A percentile compares a stretch with the other conserved stretches of the same genome.
Evolutionary conservation across 306 rosid genomes (phyloP).

Genomic region (Casuarina glauca): DNA sequence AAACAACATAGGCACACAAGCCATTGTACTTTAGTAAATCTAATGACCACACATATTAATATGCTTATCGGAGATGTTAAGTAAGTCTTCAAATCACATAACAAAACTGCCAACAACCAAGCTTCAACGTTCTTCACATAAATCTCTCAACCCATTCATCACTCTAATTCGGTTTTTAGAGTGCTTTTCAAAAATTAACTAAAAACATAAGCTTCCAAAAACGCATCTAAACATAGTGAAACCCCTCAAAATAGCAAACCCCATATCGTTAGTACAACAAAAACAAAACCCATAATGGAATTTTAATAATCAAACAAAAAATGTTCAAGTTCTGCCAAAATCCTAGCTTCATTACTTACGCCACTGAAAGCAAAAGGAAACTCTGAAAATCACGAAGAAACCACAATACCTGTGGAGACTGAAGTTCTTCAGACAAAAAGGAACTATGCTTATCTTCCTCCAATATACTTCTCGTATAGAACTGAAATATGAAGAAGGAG

Average conservation of each 20-base stretch:
- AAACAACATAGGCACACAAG: too few species aligned
- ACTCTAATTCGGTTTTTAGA: not conserved
- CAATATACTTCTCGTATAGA: constrained; percentile 42
- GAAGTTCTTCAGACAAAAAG: constrained; percentile 30
- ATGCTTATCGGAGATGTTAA: not conserved
- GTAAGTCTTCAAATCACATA: not conserved
- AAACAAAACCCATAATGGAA: not conserved
- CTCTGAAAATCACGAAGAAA: constrained; percentile 3
- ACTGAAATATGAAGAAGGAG: constrained; percentile 56
- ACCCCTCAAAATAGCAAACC: not conserved
- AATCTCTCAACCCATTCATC: not conserved
- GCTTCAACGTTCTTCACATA: not conserved
- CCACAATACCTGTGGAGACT: constrained; percentile 40
- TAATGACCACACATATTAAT: not conserved
- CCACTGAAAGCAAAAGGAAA: constrained; percentile 6
- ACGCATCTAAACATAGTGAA: not conserved
- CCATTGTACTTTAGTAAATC: not conserved
- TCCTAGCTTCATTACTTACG: not conserved
- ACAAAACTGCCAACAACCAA: not conserved
- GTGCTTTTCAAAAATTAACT: not conserved
- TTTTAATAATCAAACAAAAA: constrained; percentile 8
- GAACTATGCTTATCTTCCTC: constrained; percentile 40
- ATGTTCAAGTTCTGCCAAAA: not conserved
- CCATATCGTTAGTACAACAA: not conserved
- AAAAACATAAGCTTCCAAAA: not conserved